phyloP scores from a whole-genome alignment of 1,284 basidiomycete genomes.

The Cryptococcus hybrid region DNA sequence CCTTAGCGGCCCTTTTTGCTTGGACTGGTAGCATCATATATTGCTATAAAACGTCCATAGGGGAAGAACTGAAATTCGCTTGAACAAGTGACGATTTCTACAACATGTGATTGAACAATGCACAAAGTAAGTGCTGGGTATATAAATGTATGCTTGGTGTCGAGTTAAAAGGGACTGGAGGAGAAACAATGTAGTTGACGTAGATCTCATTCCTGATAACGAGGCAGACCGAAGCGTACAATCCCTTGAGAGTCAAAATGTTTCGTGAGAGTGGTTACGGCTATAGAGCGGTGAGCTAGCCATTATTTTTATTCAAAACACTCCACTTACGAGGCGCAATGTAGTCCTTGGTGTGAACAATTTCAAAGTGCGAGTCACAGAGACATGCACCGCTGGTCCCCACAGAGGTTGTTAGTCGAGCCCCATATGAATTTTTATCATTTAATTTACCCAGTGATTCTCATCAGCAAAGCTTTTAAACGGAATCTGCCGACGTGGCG shows the following conservation, averaged over 20 bases:
- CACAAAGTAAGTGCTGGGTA: constrained; percentile 1
- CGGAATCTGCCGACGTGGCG: constrained; percentile 71
- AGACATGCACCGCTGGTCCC: constrained; percentile 56
- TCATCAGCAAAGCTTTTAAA: constrained; percentile 69
- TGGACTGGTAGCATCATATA: too few species aligned
- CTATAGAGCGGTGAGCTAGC: constrained; percentile 11
- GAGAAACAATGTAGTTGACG: neutral
- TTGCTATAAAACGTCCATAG: too few species aligned
- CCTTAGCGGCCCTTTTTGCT: too few species aligned
- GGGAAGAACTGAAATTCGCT: too few species aligned
- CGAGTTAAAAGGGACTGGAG: neutral
- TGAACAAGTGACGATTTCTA: neutral
- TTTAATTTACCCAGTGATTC: constrained; percentile 68
- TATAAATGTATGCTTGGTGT: neutral
- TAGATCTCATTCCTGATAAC: constrained; percentile 16
- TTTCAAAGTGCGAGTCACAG: constrained; percentile 72
- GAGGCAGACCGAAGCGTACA: constrained; percentile 33
- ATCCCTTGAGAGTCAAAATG: constrained; percentile 40
- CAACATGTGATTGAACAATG: neutral
- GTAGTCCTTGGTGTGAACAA: constrained; percentile 68
- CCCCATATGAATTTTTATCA: neutral
- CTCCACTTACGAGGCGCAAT: constrained; percentile 67
- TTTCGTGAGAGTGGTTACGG: constrained; percentile 34
- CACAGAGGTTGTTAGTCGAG: constrained; percentile 1
- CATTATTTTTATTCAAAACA: neutral